Conservation (phyloP, 73 alveolate genomes). For the Tetrahymena borealis region DNA sequence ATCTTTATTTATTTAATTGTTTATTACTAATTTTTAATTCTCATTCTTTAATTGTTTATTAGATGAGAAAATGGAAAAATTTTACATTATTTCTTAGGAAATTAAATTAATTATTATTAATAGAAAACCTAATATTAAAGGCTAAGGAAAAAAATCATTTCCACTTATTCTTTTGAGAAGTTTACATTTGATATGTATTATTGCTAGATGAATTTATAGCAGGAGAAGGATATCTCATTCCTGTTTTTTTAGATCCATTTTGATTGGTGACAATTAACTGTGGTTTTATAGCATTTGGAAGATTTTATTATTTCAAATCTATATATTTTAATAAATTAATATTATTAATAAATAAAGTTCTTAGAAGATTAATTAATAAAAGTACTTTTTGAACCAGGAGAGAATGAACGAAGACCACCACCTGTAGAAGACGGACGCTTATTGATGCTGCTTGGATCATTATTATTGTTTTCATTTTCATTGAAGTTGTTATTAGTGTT, state of each 20-base stretch:
- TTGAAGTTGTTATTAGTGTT: neutral
- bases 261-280: neutral
- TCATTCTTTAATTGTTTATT: too few relatives aligned
- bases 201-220: neutral
- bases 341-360: neutral
- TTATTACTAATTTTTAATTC: too few relatives aligned
- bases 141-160: too few relatives aligned
- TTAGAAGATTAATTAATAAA: neutral
- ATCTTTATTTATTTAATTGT: too few relatives aligned
- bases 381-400: neutral
- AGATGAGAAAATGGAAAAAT: too few relatives aligned
- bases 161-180: neutral
- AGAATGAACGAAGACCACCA: neutral
- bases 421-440: neutral
- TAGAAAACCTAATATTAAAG: too few relatives aligned
- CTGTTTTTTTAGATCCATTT: neutral
- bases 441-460: neutral
- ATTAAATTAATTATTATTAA: too few relatives aligned
- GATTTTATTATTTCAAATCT: neutral
- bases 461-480: neutral
- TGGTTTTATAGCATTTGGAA: neutral
- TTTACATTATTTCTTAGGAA: too few relatives aligned
- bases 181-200: neutral
- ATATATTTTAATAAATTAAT: neutral
- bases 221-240: slow-evolving; percentile 1